phyloP scores from a whole-genome alignment of 345 rosid genomes.

The Geranium brycei region DNA sequence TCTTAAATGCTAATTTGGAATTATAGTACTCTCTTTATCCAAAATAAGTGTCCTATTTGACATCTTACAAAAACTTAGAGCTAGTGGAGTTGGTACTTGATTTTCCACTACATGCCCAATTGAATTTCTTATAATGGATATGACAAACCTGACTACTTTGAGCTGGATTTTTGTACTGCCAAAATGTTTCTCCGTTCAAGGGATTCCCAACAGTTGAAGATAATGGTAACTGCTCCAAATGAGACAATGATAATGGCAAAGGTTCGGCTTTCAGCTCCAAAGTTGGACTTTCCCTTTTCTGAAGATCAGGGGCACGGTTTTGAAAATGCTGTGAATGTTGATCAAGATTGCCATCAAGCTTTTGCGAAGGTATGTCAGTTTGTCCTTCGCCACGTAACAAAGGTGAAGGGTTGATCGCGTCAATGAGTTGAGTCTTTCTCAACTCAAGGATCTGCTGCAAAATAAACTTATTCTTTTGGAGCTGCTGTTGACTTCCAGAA shows the following conservation, averaged over 20 bases:
- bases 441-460: constrained; percentile 65
- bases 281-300: constrained; percentile 15
- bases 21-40: too few relatives aligned
- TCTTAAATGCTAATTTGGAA: too few relatives aligned
- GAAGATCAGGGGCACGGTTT: constrained; percentile 17
- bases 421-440: constrained; percentile 42
- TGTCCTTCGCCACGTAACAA: constrained; percentile 14
- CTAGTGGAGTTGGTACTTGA: too few relatives aligned
- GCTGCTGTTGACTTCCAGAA: constrained; percentile 14
- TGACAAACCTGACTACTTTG: constrained; percentile 32
- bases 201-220: constrained; percentile 31
- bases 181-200: constrained; percentile 40
- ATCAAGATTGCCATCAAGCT: constrained; percentile 14
- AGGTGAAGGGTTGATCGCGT: constrained; percentile 15
- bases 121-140: background rate
- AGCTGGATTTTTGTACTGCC: constrained; percentile 56
- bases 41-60: too few relatives aligned
- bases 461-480: constrained; percentile 23
- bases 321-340: constrained; percentile 15
- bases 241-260: constrained; percentile 28
- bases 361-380: constrained; percentile 12
- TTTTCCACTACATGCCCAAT: too few relatives aligned
- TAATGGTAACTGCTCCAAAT: constrained; percentile 31
- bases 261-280: constrained; percentile 32
- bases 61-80: too few relatives aligned